Evolutionary conservation across 345 rosid genomes (phyloP).

Genomic region (Anastatica hierochuntica): DNA sequence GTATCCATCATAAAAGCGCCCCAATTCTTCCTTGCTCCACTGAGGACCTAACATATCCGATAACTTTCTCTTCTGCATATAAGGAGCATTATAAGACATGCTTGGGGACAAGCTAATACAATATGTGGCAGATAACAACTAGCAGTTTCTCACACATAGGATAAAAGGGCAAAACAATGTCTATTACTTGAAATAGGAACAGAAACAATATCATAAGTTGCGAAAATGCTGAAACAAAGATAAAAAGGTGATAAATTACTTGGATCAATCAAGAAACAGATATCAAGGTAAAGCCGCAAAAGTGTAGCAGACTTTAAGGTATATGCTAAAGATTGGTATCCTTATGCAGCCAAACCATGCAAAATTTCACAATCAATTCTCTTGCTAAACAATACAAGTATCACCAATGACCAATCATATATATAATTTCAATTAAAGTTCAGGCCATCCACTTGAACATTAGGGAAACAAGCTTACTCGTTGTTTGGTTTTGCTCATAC

Average conservation of each 20-base stretch:
- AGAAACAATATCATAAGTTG: no score
- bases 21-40: slow-evolving; percentile 77
- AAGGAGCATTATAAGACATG: slow-evolving; percentile 13
- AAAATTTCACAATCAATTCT: not conserved
- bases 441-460: not conserved
- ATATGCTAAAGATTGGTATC: not conserved
- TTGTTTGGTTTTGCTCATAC: slow-evolving; percentile 35
- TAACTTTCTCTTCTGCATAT: slow-evolving; percentile 60
- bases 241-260: not conserved
- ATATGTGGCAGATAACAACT: not conserved
- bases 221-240: no score
- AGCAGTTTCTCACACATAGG: not conserved
- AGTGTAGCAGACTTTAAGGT: not conserved
- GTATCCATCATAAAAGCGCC: slow-evolving; percentile 61
- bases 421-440: not conserved
- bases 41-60: slow-evolving; percentile 79
- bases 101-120: not conserved
- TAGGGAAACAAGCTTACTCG: slow-evolving; percentile 42
- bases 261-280: not conserved
- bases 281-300: not conserved
- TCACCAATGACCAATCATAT: no score
- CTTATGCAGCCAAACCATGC: slow-evolving; percentile 9
- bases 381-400: not conserved
- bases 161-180: slow-evolving; percentile 10
- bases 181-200: slow-evolving; percentile 4